A percentile compares a stretch with the other conserved stretches of the same genome.
phyloP scores from a whole-genome alignment of 1,139 yeast genomes.

The Meyerozyma athensensis region DNA sequence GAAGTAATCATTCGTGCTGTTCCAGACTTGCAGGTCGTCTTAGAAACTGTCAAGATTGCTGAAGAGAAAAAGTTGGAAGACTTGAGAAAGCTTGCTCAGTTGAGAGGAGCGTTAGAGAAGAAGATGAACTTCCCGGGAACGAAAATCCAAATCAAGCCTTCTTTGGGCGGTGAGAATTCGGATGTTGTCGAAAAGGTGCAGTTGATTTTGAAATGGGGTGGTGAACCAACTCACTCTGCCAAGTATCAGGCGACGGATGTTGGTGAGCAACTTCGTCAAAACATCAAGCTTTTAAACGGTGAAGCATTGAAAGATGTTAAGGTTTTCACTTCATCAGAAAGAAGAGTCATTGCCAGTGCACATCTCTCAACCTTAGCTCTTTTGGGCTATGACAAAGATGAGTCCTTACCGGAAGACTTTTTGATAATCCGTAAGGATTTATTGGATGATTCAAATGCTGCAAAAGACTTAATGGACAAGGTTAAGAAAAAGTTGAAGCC shows the following conservation, averaged over 20 bases:
- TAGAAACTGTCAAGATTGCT: slow-evolving; percentile 81
- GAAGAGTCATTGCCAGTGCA: slow-evolving; percentile 91
- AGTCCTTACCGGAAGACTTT: slow-evolving; percentile 71
- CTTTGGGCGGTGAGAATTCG: slow-evolving; percentile 55
- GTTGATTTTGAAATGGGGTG: slow-evolving; percentile 97
- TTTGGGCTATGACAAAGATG: slow-evolving; percentile 56
- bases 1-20: slow-evolving; percentile 93
- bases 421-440: slow-evolving; percentile 83
- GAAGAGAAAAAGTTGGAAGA: slow-evolving; percentile 78
- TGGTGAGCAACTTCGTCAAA: slow-evolving; percentile 94
- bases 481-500: slow-evolving; percentile 97
- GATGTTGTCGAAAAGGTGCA: slow-evolving; percentile 81
- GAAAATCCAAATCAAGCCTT: slow-evolving; percentile 91
- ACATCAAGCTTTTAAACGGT: slow-evolving; percentile 77
- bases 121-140: slow-evolving; percentile 93
- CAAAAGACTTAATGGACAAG: slow-evolving; percentile 95
- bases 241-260: slow-evolving; percentile 89
- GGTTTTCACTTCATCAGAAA: slow-evolving; percentile 87
- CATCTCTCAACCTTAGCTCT: slow-evolving; percentile 82
- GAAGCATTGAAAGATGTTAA: slow-evolving; percentile 80
- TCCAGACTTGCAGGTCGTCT: slow-evolving; percentile 77
- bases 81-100: slow-evolving; percentile 63
- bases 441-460: slow-evolving; percentile 95
- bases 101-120: slow-evolving; percentile 80
- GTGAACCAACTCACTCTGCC: slow-evolving; percentile 98